A percentile compares a stretch with the other conserved stretches of the same genome.
Conservation (phyloP, 805 yeast genomes). For the Saturnispora serradocipensis region DNA sequence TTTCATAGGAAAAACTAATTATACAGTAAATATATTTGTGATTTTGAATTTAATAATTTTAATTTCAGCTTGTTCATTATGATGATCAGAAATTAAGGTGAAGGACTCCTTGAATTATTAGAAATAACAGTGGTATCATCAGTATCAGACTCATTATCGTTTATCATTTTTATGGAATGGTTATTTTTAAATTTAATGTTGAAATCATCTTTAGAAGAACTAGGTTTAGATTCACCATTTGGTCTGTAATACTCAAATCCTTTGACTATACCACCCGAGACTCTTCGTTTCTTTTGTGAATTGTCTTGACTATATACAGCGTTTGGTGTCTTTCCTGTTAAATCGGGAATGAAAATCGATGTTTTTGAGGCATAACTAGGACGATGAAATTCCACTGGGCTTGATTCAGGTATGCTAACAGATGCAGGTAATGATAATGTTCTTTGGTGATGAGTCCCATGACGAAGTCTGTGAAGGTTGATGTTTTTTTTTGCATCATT, state of each 20-base stretch:
- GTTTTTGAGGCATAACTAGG: conserved; percentile 20
- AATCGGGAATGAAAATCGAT: conserved; percentile 19
- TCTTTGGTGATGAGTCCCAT: conserved; percentile 28
- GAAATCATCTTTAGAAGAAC: not conserved
- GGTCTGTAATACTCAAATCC: conserved; percentile 7
- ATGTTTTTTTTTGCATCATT: conserved; percentile 19
- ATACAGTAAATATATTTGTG: not conserved
- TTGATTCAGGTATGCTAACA: conserved; percentile 27
- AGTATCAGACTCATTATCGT: not conserved
- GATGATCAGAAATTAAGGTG: not conserved
- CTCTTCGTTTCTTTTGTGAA: conserved; percentile 1
- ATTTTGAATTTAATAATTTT: not conserved
- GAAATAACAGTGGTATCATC: conserved; percentile 5
- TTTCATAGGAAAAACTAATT: not conserved
- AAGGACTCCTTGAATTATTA: not conserved
- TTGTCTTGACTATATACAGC: not conserved
- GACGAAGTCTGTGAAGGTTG: conserved; percentile 18
- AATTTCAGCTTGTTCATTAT: not conserved
- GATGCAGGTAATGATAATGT: conserved; percentile 34
- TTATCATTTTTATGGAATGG: not conserved
- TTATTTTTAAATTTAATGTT: not conserved
- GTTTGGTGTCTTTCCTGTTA: conserved; percentile 5
- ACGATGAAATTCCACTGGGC: conserved; percentile 21
- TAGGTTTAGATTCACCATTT: not conserved
- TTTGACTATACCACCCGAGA: not conserved